These are phyloP conservation scores for Dendrocalamus latiflorus DNA, from an alignment of 202 grass and related monocot genomes.

Conservation along the genomic window DNA sequence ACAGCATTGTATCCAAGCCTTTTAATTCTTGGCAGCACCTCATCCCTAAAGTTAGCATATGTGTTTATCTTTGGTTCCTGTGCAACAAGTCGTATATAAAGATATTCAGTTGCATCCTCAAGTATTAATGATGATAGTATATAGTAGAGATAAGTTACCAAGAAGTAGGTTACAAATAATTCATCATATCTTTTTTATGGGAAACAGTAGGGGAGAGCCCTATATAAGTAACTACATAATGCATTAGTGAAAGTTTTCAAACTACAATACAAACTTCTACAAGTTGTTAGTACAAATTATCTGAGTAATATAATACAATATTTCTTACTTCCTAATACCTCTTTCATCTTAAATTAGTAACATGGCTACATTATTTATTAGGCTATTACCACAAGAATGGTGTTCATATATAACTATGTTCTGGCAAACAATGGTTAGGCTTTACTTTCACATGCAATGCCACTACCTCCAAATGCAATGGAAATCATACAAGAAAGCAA, in stretches of 20 bases:
- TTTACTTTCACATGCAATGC: background rate
- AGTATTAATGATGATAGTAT: slow-evolving; percentile 50
- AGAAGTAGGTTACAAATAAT: slow-evolving; percentile 24
- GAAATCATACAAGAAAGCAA: background rate
- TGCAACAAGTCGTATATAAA: slow-evolving; percentile 44
- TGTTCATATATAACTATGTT: slow-evolving; percentile 20
- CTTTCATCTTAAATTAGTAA: slow-evolving; percentile 1
- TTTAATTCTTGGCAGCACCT: slow-evolving; percentile 92
- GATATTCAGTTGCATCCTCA: slow-evolving; percentile 52
- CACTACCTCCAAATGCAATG: background rate
- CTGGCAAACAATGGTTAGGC: background rate
- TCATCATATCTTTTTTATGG: background rate
- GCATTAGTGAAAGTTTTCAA: background rate
- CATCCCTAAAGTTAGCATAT: slow-evolving; percentile 89
- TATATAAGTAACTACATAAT: background rate
- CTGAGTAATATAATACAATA: background rate
- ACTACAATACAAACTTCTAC: background rate
- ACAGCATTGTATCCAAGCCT: slow-evolving; percentile 96
- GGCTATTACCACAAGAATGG: background rate
- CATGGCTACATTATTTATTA: background rate
- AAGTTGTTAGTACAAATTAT: background rate
- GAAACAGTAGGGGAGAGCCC: background rate
- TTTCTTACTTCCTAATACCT: background rate
- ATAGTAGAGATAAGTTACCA: slow-evolving; percentile 40
- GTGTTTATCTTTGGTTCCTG: slow-evolving; percentile 98